phyloP scores from a whole-genome alignment of 163 green algal genomes.

The Prototheca stagnorum region DNA sequence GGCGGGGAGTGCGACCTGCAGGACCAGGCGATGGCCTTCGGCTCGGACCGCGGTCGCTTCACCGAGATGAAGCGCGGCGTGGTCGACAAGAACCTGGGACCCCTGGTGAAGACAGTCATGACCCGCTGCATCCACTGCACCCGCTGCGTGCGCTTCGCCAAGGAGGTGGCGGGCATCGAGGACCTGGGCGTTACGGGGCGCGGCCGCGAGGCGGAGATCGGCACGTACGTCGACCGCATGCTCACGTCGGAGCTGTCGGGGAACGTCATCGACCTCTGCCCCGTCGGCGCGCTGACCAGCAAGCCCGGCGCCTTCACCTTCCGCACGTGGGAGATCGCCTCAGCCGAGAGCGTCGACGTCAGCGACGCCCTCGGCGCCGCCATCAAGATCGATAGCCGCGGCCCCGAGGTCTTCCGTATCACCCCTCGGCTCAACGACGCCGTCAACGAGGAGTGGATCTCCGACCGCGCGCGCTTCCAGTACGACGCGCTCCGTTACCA shows the following conservation, averaged over 20 bases:
- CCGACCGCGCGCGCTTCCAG: conserved; percentile 91
- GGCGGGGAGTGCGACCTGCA: conserved; percentile 98
- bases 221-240: conserved; percentile 92
- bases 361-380: conserved; percentile 74
- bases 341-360: conserved; percentile 84
- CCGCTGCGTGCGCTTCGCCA: conserved; percentile 88
- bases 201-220: conserved; percentile 81
- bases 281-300: conserved; percentile 88
- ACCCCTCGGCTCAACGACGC: conserved; percentile 82
- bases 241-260: conserved; percentile 78
- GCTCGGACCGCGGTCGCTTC: conserved; percentile 81
- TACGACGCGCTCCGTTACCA: conserved; percentile 91
- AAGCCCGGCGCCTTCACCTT: conserved; percentile 95
- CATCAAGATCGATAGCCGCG: conserved; percentile 72
- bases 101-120: conserved; percentile 98
- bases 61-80: conserved; percentile 83
- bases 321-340: conserved; percentile 90
- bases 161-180: conserved; percentile 84
- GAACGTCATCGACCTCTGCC: conserved; percentile 98
- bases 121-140: conserved; percentile 99
- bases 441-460: conserved; percentile 98
- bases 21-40: conserved; percentile 83
- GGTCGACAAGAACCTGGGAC: conserved; percentile 93
- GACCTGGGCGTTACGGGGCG: conserved; percentile 89
- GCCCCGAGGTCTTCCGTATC: conserved; percentile 86